Percentiles rank a stretch among this genome's conserved stretches.
Conservation (phyloP, 257 asterid genomes). For the Anisodus tanguticus region DNA sequence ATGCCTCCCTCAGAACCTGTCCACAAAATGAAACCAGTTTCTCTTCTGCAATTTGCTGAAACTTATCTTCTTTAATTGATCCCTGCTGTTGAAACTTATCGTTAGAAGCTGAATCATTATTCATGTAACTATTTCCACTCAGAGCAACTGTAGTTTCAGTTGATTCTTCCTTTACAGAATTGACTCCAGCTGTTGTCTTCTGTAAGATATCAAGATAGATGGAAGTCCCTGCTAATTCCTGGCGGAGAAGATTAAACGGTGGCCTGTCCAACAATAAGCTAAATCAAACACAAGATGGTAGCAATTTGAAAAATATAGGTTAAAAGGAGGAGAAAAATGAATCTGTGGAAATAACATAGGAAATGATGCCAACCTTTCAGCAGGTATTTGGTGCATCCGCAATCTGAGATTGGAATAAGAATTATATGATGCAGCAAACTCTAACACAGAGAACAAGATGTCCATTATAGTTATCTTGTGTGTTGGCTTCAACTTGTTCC, state of each 20-base stretch:
- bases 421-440: slow-evolving; percentile 97
- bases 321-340: slow-evolving; percentile 32
- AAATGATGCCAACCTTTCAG: slow-evolving; percentile 70
- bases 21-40: slow-evolving; percentile 87
- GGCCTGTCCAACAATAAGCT: slow-evolving; percentile 62
- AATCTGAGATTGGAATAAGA: slow-evolving; percentile 80
- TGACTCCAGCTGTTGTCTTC: slow-evolving; percentile 63
- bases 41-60: slow-evolving; percentile 82
- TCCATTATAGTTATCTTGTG: slow-evolving; percentile 88
- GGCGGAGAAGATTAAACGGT: slow-evolving; percentile 96
- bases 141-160: slow-evolving; percentile 10
- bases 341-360: slow-evolving; percentile 21
- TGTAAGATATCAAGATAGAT: slow-evolving; percentile 91
- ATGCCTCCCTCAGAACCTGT: slow-evolving; percentile 89
- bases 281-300: slow-evolving; percentile 22
- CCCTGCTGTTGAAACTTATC: not conserved
- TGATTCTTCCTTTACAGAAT: slow-evolving; percentile 40
- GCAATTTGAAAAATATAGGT: slow-evolving; percentile 20
- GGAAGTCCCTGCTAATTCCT: slow-evolving; percentile 92
- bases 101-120: not conserved
- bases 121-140: slow-evolving; percentile 10
- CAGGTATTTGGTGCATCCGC: slow-evolving; percentile 83
- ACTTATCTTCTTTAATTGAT: slow-evolving; percentile 53
- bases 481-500: slow-evolving; percentile 76
- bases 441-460: slow-evolving; percentile 80